Evolutionary conservation across 805 yeast genomes (phyloP).

Genomic region (Dipodascus geniculatus): DNA sequence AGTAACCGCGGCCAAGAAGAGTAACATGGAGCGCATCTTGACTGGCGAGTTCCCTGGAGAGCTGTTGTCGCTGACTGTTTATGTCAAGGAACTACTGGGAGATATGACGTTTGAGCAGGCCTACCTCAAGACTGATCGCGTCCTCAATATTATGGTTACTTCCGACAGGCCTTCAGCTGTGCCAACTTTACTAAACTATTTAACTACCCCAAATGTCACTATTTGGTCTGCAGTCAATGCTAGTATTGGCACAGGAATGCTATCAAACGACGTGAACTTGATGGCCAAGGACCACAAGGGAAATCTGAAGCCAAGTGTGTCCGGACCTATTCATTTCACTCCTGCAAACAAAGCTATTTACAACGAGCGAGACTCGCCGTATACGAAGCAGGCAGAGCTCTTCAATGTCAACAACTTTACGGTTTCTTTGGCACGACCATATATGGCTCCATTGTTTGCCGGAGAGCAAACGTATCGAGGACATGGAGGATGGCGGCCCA

Average conservation of each 20-base stretch:
- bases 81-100: constrained; percentile 64
- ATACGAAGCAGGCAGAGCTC: constrained; percentile 77
- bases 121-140: constrained; percentile 61
- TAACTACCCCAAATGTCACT: constrained; percentile 86
- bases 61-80: constrained; percentile 63
- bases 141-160: constrained; percentile 74
- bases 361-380: constrained; percentile 50
- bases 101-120: constrained; percentile 92
- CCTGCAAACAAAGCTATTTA: constrained; percentile 33
- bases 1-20: constrained; percentile 31
- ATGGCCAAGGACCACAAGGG: constrained; percentile 46
- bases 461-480: constrained; percentile 66
- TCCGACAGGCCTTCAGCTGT: constrained; percentile 29
- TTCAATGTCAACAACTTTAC: constrained; percentile 92
- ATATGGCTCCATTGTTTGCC: constrained; percentile 77
- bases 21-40: constrained; percentile 62
- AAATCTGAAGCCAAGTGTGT: constrained; percentile 25
- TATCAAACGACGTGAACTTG: constrained; percentile 50
- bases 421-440: constrained; percentile 86
- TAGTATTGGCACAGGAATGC: constrained; percentile 44
- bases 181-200: constrained; percentile 54
- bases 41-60: constrained; percentile 82
- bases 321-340: constrained; percentile 18
- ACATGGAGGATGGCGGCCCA: constrained; percentile 27
- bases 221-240: constrained; percentile 87